A percentile compares a stretch with the other conserved stretches of the same genome.
These are phyloP conservation scores for Rhododendron griersonianum DNA, from an alignment of 148 eudicot species.

Conservation along the genomic window DNA sequence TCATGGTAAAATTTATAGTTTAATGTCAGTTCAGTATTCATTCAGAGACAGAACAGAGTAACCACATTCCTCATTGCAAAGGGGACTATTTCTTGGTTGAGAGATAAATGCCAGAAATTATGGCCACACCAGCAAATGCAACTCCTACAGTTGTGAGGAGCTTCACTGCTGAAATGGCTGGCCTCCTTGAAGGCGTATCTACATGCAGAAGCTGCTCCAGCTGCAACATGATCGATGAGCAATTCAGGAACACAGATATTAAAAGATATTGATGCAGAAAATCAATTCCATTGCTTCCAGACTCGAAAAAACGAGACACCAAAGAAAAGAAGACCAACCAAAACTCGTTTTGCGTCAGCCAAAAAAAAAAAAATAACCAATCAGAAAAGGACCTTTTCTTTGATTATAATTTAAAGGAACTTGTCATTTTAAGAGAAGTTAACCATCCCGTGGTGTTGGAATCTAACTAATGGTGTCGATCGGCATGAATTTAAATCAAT, in stretches of 20 bases:
- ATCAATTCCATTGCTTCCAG: too few species aligned
- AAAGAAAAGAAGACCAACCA: not conserved
- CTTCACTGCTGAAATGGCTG: conserved; percentile 34
- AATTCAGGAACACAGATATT: not conserved
- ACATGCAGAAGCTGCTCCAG: conserved; percentile 44
- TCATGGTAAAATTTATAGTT: not conserved
- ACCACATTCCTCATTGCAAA: not conserved
- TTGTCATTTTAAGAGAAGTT: not conserved
- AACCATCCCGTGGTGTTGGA: not conserved
- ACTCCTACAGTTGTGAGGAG: conserved; percentile 55
- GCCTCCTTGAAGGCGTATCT: conserved; percentile 41
- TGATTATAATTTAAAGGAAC: not conserved
- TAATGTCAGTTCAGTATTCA: not conserved
- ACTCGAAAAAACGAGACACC: not conserved
- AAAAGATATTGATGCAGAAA: too few species aligned
- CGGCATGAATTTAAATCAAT: not conserved
- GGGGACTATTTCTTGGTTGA: conserved; percentile 53
- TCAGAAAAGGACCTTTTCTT: not conserved
- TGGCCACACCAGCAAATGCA: conserved; percentile 74
- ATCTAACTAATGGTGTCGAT: not conserved
- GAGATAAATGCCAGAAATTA: conserved; percentile 62
- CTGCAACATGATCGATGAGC: conserved; percentile 33
- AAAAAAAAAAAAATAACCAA: not conserved
- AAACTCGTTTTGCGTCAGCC: too few species aligned
- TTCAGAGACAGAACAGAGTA: not conserved